Percentiles rank a stretch among this genome's conserved stretches.
Evolutionary conservation across 371 early-diverging fungal species (phyloP).

Genomic region (Amoeboaphelidium protococcarum): DNA sequence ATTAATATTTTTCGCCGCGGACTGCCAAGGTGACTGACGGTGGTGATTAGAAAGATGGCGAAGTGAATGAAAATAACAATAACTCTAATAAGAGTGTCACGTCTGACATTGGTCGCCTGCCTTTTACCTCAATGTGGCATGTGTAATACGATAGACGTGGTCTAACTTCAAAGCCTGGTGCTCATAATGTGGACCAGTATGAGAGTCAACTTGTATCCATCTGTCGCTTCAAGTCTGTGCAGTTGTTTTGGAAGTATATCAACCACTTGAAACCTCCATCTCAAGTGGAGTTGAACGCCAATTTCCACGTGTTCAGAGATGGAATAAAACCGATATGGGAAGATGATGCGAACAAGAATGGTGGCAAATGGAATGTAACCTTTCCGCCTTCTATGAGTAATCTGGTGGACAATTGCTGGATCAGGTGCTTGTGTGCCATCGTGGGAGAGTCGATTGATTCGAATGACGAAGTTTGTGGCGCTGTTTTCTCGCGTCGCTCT

Average conservation of each 20-base stretch:
- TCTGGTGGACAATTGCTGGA: constrained; percentile 26
- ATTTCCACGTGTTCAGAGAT: constrained; percentile 31
- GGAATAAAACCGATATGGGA: constrained; percentile 53
- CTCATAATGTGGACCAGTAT: neutral
- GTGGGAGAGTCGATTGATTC: constrained; percentile 19
- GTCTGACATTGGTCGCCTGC: no score
- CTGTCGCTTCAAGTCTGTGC: neutral
- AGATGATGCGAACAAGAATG: constrained; percentile 41
- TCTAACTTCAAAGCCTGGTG: neutral
- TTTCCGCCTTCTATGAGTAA: constrained; percentile 19
- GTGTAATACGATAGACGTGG: neutral
- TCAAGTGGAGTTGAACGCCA: neutral
- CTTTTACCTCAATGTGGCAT: neutral
- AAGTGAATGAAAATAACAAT: no score
- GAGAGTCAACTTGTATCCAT: neutral
- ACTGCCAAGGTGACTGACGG: neutral
- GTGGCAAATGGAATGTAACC: constrained; percentile 42
- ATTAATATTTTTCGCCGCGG: neutral
- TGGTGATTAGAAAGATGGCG: no score
- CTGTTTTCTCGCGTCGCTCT: constrained; percentile 26
- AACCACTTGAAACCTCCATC: neutral
- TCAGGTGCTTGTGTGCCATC: constrained; percentile 27
- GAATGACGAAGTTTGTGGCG: constrained; percentile 28
- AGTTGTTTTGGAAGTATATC: neutral
- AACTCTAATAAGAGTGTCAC: no score